These are phyloP conservation scores for Paralagenidium karlingii DNA, from an alignment of 352 stramenopile genomes.

Conservation along the genomic window DNA sequence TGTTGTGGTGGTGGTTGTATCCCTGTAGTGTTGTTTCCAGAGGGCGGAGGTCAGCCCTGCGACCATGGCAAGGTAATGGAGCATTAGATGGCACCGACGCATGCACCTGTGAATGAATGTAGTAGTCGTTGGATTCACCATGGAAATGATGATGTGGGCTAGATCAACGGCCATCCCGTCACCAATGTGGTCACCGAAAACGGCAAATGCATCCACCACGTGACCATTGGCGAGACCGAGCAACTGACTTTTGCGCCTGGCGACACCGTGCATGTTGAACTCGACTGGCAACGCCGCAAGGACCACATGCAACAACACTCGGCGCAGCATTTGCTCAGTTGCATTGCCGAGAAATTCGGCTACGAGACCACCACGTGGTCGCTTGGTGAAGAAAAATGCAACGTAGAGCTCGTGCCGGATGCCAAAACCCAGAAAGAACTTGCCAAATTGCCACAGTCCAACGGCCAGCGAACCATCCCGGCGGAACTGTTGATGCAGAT, in stretches of 20 bases:
- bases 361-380: slow-evolving; percentile 76
- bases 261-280: slow-evolving; percentile 28
- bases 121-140: not conserved
- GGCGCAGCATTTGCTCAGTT: slow-evolving; percentile 78
- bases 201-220: slow-evolving; percentile 45
- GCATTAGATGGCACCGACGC: not conserved
- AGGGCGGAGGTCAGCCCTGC: slow-evolving; percentile 78
- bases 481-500: slow-evolving; percentile 29
- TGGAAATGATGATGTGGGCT: not conserved
- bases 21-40: slow-evolving; percentile 66
- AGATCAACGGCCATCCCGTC: slow-evolving; percentile 26
- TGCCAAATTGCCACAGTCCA: no score
- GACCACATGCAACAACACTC: slow-evolving; percentile 88
- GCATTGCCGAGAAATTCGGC: slow-evolving; percentile 60
- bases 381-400: slow-evolving; percentile 48
- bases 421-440: slow-evolving; percentile 13
- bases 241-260: slow-evolving; percentile 20
- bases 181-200: slow-evolving; percentile 53
- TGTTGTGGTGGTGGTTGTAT: not conserved
- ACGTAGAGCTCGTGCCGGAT: slow-evolving; percentile 67
- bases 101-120: not conserved
- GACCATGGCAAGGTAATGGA: slow-evolving; percentile 58
- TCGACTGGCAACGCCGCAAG: slow-evolving; percentile 69
- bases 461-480: slow-evolving; percentile 25
- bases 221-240: slow-evolving; percentile 11